phyloP scores from a whole-genome alignment of 2,329 filamentous ascomycete genomes.

The Ophiostoma piceae region DNA sequence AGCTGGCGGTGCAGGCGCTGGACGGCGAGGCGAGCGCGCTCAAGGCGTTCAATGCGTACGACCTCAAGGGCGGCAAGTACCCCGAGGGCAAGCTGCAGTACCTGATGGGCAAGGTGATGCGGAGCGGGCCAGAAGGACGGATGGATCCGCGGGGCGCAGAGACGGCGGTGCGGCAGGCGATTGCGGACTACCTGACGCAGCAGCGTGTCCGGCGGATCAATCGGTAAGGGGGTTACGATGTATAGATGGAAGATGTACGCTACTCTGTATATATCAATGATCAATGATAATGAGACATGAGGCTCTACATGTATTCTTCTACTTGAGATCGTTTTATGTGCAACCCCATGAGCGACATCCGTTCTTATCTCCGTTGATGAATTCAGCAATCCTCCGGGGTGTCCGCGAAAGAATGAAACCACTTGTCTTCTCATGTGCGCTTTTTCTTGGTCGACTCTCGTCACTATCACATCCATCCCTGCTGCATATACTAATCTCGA shows the following conservation, averaged over 20 bases:
- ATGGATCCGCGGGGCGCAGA: slow-evolving; percentile 52
- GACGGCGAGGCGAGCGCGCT: slow-evolving; percentile 45
- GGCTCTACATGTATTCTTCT: background rate
- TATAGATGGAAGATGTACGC: background rate
- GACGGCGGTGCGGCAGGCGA: slow-evolving; percentile 38
- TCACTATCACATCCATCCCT: background rate
- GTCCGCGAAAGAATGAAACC: too few species aligned
- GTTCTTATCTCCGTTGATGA: background rate
- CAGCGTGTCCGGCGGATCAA: background rate
- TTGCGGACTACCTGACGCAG: slow-evolving; percentile 26
- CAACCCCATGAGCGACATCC: background rate
- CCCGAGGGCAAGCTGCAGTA: slow-evolving; percentile 58
- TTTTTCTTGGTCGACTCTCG: background rate
- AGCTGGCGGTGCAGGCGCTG: slow-evolving; percentile 43
- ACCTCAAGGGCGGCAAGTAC: slow-evolving; percentile 31
- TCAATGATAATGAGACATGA: background rate
- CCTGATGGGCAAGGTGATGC: slow-evolving; percentile 55
- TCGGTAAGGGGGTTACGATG: too few species aligned
- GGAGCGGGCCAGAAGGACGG: slow-evolving; percentile 47
- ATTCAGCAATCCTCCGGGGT: background rate
- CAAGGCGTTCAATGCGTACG: slow-evolving; percentile 38
- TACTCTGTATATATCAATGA: background rate
- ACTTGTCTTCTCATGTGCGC: background rate
- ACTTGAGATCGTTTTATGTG: background rate
- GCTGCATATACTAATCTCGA: background rate